phyloP scores from a whole-genome alignment of 345 rosid species.

The Xanthoceras sorbifolium region DNA sequence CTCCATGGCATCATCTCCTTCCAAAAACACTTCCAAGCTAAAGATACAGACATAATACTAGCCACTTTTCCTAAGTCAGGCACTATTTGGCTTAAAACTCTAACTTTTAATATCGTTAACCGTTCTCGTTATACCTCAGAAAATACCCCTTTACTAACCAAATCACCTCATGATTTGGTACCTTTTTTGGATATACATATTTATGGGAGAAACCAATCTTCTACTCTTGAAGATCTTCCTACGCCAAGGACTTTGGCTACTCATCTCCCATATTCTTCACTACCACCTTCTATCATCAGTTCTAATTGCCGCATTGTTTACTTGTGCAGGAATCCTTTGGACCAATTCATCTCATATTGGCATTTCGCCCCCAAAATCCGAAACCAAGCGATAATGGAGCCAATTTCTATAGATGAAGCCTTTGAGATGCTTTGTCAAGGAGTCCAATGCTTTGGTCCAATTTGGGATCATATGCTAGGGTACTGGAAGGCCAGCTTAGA shows the following conservation, averaged over 20 bases:
- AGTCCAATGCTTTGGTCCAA: constrained; percentile 21
- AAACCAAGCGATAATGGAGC: neutral
- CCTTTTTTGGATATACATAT: neutral
- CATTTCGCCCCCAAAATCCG: constrained; percentile 12
- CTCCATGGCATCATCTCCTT: neutral
- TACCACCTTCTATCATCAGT: constrained; percentile 9
- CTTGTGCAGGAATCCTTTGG: constrained; percentile 32
- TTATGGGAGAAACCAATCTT: neutral
- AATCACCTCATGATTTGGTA: neutral
- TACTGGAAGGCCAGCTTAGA: constrained; percentile 28
- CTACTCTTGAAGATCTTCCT: neutral
- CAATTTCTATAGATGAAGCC: constrained; percentile 5
- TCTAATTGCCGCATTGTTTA: constrained; percentile 29
- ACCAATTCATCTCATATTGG: constrained; percentile 28
- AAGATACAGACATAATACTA: constrained; percentile 23
- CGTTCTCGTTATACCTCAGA: constrained; percentile 6
- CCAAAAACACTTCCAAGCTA: constrained; percentile 20
- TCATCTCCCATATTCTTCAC: constrained; percentile 23
- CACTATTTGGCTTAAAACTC: constrained; percentile 36
- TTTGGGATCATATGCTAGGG: constrained; percentile 28
- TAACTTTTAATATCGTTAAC: constrained; percentile 17
- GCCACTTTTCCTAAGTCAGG: constrained; percentile 31
- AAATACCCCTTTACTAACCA: neutral
- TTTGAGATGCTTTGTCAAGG: constrained; percentile 34
- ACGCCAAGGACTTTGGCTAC: constrained; percentile 12